phyloP scores from a whole-genome alignment of 2,329 filamentous ascomycete genomes.

The Phyllosticta capitalensis region DNA sequence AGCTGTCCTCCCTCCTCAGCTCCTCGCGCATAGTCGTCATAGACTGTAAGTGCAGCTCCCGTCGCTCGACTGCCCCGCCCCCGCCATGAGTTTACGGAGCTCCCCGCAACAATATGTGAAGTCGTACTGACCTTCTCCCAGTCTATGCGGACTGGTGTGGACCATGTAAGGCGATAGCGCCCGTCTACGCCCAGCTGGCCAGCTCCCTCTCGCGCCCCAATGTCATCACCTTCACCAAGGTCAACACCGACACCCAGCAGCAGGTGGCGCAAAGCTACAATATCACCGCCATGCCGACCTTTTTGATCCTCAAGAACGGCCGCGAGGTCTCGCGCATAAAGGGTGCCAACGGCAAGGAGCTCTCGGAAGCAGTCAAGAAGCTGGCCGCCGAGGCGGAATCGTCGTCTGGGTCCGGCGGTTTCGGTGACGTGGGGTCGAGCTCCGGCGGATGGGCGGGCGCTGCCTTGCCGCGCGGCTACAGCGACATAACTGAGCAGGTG shows the following conservation, averaged over 20 bases:
- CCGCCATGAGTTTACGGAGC: slow-evolving; percentile 18
- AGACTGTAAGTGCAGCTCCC: slow-evolving; percentile 59
- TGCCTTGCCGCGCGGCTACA: slow-evolving; percentile 67
- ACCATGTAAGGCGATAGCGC: slow-evolving; percentile 75
- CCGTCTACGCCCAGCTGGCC: slow-evolving; percentile 71
- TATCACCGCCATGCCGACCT: slow-evolving; percentile 78
- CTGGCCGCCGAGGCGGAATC: slow-evolving; percentile 55
- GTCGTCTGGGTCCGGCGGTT: slow-evolving; percentile 31
- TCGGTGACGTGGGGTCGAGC: slow-evolving; percentile 34
- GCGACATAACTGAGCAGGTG: slow-evolving; percentile 71
- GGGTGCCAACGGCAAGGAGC: slow-evolving; percentile 62
- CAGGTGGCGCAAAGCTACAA: slow-evolving; percentile 65
- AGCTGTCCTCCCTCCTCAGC: slow-evolving; percentile 50
- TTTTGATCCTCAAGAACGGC: slow-evolving; percentile 68
- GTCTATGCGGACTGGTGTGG: slow-evolving; percentile 84
- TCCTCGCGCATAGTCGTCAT: slow-evolving; percentile 72
- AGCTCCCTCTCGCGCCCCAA: slow-evolving; percentile 59
- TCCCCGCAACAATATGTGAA: slow-evolving; percentile 6
- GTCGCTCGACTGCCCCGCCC: slow-evolving; percentile 5
- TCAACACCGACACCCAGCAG: slow-evolving; percentile 70
- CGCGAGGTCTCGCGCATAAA: slow-evolving; percentile 57
- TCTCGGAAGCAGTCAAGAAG: slow-evolving; percentile 62
- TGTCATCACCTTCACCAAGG: slow-evolving; percentile 73
- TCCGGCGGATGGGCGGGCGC: slow-evolving; percentile 61
- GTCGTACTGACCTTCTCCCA: slow-evolving; percentile 30